Evolutionary conservation across 805 yeast genomes (phyloP), one percentile per base, ranked within the genome.

Genomic region (Ogataea sp.): DNA sequence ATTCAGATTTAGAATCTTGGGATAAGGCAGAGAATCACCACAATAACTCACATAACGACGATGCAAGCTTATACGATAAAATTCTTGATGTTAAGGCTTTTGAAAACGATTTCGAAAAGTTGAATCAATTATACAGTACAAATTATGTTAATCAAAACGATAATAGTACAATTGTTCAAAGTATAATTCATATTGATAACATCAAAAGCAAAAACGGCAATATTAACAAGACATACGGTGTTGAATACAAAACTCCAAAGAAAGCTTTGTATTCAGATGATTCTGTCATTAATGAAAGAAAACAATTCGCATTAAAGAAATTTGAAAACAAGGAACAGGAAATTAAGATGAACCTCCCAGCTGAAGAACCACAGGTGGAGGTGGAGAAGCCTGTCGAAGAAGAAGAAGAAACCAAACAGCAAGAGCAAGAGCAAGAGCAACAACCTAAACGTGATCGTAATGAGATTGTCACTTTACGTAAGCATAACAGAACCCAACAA

Each of bases 1-100:
- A 53, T 9, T 61, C 64, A 39, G 74, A 70, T 45, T 50, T 64
- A 53, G 54, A 56, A 15, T 45, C 65, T 35, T 44, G 57, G 51
- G 33, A 30, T 30, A 5, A 30, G 11, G 18, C 33, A 8, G 33
- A 30, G 8, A 30, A 16, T 25, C n/a, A n/a, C n/a, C n/a, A n/a
- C n/a, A 46, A 23, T 8, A 23, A 7, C 26, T 8, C 61, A 34
- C 20, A 9, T 16, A 20, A 18, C 18, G 59, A 58, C 34, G 41
- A 39, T 24, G 35, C 32, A 25, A 44, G 36, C 2, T 28, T 51
- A 11, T 52, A 52, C 42, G 50, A 49, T 16, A 38, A 47, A 8
- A 47, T 47, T 23, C 42, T 45, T 17, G 55, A 57, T 34, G 55
- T 57, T 28, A 47, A 43, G 17, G 39, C 40, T 23, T 28, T 59